Base-by-base conservation (phyloP, 352 stramenopile genomes). In the Globisporangium parvum region DNA sequence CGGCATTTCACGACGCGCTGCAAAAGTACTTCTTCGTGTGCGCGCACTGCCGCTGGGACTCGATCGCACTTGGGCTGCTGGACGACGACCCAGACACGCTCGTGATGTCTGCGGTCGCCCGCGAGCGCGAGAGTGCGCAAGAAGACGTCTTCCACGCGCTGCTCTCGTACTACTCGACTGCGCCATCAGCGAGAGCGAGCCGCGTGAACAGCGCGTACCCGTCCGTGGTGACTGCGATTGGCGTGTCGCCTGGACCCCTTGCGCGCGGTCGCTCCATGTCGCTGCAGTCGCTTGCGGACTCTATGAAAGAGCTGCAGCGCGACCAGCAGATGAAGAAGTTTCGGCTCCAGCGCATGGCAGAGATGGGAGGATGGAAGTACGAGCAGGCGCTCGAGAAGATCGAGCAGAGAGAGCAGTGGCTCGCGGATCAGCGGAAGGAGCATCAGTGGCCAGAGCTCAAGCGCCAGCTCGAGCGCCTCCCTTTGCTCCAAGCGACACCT, bases 251-350 rank as follows among this genome's bases (percentile, higher is more conserved):
- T 0, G 57, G 57, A 12, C 37, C 53, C 12, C 23, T 50, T 6
- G 23, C 52, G 11, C 59, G 59, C 26, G 51, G 52, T 37, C 58
- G 58, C 23, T 47, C 58, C 3, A 56, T 54, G 17, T 73, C 77
- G 42, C 60, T 87, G 0, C 73, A 78, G 59, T 64, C 77, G 40
- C 69, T 90, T 6, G 73, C 75, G 0, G 69, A 78, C 21, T 85
- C 79, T 14, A 87, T 90, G 75, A 89, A 90, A 64, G 75, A 87
- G 40, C 53, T 92, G 35, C 81, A 92, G 67, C 79, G 79, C 39
- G 79, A 92, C 53, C 77, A 92, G 59, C 79, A 89, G 66, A 90
- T 90, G 79, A 90, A 90, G 60, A 89, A 92, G 64, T 90, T 74
- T 23, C 61, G 69, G 3, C 40, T 78, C 12, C 74, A 87, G 44